These are phyloP conservation scores for Macrophomina tecta DNA, from an alignment of 2,329 filamentous ascomycete species.

Conservation along the genomic window DNA sequence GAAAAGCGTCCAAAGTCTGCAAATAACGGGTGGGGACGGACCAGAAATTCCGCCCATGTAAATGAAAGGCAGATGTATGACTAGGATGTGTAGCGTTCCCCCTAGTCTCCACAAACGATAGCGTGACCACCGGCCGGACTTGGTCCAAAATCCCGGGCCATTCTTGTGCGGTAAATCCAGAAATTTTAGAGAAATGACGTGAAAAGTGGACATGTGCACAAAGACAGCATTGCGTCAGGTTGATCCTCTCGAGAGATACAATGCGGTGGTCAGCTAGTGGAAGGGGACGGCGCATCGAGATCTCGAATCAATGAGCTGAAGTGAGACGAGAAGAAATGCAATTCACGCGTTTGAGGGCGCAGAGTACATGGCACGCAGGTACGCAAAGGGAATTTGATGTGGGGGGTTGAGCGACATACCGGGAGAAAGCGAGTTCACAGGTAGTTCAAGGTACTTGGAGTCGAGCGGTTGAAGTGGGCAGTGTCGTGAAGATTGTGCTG, in stretches of 20 bases:
- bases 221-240: neutral
- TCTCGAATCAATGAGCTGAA: neutral
- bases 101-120: neutral
- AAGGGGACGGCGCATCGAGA: neutral
- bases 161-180: constrained; percentile 15
- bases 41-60: neutral
- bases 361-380: neutral
- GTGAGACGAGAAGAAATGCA: neutral
- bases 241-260: neutral
- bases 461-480: neutral
- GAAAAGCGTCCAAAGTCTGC: neutral
- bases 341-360: neutral
- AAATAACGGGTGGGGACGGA: neutral
- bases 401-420: neutral
- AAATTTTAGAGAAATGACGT: neutral
- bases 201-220: neutral
- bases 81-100: constrained; percentile 11
- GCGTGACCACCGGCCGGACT: neutral
- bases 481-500: constrained; percentile 1
- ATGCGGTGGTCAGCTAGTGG: neutral
- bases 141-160: neutral
- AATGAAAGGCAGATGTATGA: constrained; percentile 1
- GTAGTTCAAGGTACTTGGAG: neutral
- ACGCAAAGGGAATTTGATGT: neutral
- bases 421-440: neutral